Evolutionary conservation across 2,329 filamentous ascomycete genomes (phyloP), one percentile per base, ranked within the genome.

Genomic region (Chrysoporthe puriensis): DNA sequence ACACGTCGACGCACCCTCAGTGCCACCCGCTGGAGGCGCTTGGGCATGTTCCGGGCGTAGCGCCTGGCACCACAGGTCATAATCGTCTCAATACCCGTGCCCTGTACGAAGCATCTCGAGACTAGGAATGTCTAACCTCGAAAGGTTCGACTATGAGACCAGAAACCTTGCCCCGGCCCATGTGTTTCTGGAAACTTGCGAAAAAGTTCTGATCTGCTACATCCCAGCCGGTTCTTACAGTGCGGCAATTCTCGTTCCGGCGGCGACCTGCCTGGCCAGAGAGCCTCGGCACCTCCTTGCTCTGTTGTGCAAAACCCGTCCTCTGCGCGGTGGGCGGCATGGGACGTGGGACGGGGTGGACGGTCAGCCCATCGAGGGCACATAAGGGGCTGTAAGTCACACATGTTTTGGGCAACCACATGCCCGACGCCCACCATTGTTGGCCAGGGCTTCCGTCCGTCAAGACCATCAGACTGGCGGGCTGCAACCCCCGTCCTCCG

Each of bases 361-460:
- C 43, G 43, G 44, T 59, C 66, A 66, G 66, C 63, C 58, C 61
- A 66, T 66, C 43, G 62, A 66, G 58, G 48, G 34, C 43, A 43
- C 40, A 48, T 58, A 52, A 42, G 48, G 48, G 21, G 62, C 60
- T 26, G 26, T 26, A 26, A 26, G 26, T 26, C 26, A 26, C 66
- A 58, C 66, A 26, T 60, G 43, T 36, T 42, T 66, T 11, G 14
- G 59, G 46, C 62, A 52, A 44, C 48, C 52, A 54, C 59, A 57
- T 48, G 58, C 46, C 36, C 9, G 36, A 40, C 36, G 36, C 36
- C 36, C 9, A 46, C 46, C 34, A 66, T 52, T 58, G 42, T 60
- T 42, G 57, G 21, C 21, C 43, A 21, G 36, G 54, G 63, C 57
- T 46, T 64, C 7, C 46, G 34, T 64, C 7, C 46, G 34, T 44